These are phyloP conservation scores for Ophiosphaerella korrae DNA, from an alignment of 2,329 filamentous ascomycete species.

Conservation along the genomic window DNA sequence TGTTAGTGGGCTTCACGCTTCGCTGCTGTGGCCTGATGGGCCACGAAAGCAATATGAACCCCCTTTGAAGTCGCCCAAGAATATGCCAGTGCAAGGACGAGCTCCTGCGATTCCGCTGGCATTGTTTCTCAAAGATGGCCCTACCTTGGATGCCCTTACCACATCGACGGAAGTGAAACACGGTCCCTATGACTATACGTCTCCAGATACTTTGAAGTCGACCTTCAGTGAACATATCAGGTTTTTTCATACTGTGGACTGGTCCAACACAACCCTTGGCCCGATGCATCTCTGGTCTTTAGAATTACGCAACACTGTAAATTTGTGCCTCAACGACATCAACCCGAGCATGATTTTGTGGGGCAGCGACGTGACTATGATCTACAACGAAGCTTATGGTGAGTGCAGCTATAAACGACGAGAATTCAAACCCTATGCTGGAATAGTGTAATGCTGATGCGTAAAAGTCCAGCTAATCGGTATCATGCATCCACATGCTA, in stretches of 20 bases:
- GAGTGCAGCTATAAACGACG: too few species aligned
- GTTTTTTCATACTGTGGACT: conserved; percentile 72
- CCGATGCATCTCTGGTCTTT: conserved; percentile 72
- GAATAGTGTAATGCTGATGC: too few species aligned
- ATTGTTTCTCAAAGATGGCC: neutral
- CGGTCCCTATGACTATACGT: conserved; percentile 20
- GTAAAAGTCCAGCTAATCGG: conserved; percentile 29
- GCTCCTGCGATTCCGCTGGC: conserved; percentile 33
- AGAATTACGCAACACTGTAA: conserved; percentile 75
- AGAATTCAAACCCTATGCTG: too few species aligned
- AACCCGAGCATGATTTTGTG: conserved; percentile 66
- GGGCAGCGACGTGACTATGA: conserved; percentile 42
- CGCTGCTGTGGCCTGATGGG: conserved; percentile 14
- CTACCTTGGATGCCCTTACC: neutral
- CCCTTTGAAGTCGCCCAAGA: conserved; percentile 43
- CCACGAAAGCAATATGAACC: conserved; percentile 5
- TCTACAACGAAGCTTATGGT: conserved; percentile 46
- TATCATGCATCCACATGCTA: conserved; percentile 55
- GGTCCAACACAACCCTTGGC: conserved; percentile 72
- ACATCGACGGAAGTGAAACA: conserved; percentile 1
- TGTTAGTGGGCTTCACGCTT: conserved; percentile 34
- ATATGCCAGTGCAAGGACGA: conserved; percentile 50
- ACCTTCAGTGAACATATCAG: conserved; percentile 68
- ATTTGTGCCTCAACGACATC: conserved; percentile 67
- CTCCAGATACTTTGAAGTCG: conserved; percentile 10